These are phyloP conservation scores for Penicillium sp. DNA, from an alignment of 2,329 filamentous ascomycete species.

Conservation along the genomic window DNA sequence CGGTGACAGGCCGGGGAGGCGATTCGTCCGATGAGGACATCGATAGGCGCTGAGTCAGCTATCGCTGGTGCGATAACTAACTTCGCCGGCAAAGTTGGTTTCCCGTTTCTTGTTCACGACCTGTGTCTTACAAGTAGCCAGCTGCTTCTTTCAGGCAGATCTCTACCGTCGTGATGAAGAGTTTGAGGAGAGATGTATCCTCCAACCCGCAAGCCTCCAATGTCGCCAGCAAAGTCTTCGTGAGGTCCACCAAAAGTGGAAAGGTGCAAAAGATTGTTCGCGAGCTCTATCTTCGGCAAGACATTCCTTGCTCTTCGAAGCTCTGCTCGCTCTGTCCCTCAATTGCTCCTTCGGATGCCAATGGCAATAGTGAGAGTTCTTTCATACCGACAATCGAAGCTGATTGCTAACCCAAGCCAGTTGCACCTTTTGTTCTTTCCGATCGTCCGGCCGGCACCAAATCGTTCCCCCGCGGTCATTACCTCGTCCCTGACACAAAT, in stretches of 20 bases:
- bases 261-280: constrained; percentile 99
- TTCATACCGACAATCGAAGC: constrained; percentile 1
- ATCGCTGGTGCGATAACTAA: constrained; percentile 27
- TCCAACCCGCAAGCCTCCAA: constrained; percentile 66
- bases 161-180: constrained; percentile 57
- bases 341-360: constrained; percentile 76
- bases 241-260: constrained; percentile 90
- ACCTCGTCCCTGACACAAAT: constrained; percentile 95
- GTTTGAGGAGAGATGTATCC: constrained; percentile 61
- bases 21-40: constrained; percentile 1
- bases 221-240: constrained; percentile 93
- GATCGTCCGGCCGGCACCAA: constrained; percentile 85
- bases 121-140: constrained; percentile 8
- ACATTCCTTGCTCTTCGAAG: constrained; percentile 95
- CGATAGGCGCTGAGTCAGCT: constrained; percentile 25
- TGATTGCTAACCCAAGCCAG: constrained; percentile 51
- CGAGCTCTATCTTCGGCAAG: constrained; percentile 92
- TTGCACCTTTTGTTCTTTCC: constrained; percentile 82
- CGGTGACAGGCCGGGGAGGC: no score
- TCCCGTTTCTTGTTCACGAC: constrained; percentile 17
- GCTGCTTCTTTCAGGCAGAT: constrained; percentile 16
- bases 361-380: constrained; percentile 66
- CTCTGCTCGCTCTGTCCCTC: constrained; percentile 78
- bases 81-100: constrained; percentile 26
- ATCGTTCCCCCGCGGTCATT: constrained; percentile 83